Conservation (phyloP, 2,329 filamentous ascomycete species). For the Fusarium algeriense region DNA sequence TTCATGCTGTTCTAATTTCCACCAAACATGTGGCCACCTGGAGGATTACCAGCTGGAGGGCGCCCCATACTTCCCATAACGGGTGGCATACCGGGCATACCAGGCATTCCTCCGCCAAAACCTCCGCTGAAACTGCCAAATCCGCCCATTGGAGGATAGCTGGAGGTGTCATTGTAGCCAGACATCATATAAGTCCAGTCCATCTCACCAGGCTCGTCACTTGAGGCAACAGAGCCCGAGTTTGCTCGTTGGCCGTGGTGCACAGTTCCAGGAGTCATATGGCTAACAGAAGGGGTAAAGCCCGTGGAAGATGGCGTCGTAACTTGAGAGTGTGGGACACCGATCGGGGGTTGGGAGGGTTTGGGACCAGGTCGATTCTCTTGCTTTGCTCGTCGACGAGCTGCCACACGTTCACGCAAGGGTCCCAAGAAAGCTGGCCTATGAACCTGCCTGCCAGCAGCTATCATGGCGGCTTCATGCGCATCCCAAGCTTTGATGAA, state of each 20-base stretch:
- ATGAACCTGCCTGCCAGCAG: conserved; percentile 57
- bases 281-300: conserved; percentile 49
- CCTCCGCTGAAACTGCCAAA: conserved; percentile 48
- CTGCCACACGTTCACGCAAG: conserved; percentile 60
- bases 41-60: conserved; percentile 22
- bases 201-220: conserved; percentile 55
- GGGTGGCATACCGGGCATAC: conserved; percentile 36
- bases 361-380: conserved; percentile 47
- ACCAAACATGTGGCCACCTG: conserved; percentile 48
- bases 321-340: conserved; percentile 40
- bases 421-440: conserved; percentile 62
- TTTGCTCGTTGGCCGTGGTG: conserved; percentile 18
- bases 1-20: conserved; percentile 29
- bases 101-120: conserved; percentile 42
- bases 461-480: conserved; percentile 61
- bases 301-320: conserved; percentile 49
- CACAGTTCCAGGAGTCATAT: conserved; percentile 17
- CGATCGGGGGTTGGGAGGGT: conserved; percentile 41
- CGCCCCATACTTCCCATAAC: conserved; percentile 37
- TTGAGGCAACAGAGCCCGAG: conserved; percentile 40
- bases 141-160: conserved; percentile 48
- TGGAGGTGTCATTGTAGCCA: conserved; percentile 53
- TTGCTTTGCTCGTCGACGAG: conserved; percentile 48
- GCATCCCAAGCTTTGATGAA: conserved; percentile 74
- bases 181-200: conserved; percentile 64